A percentile compares a stretch with the other conserved stretches of the same genome.
phyloP scores from a whole-genome alignment of 1,139 yeast species.

The Scheffersomyces illinoinensis region DNA sequence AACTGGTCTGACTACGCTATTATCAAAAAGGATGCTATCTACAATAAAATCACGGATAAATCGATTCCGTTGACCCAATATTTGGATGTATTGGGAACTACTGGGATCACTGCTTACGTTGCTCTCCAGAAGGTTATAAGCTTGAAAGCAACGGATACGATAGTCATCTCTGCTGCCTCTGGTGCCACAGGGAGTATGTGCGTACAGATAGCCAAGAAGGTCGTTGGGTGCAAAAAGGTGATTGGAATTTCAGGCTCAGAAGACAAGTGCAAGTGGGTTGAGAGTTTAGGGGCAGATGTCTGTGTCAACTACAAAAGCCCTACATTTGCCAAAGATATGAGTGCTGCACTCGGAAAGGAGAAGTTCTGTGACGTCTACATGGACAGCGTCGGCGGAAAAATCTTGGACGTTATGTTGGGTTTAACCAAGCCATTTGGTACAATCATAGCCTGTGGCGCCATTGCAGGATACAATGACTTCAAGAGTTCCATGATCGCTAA shows the following conservation, averaged over 20 bases:
- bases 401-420: slow-evolving; percentile 48
- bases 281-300: slow-evolving; percentile 31
- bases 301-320: slow-evolving; percentile 24
- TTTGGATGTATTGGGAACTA: slow-evolving; percentile 42
- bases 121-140: slow-evolving; percentile 27
- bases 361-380: slow-evolving; percentile 33
- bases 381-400: slow-evolving; percentile 67
- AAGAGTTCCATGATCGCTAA: neutral
- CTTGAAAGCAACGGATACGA: slow-evolving; percentile 24
- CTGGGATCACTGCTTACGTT: slow-evolving; percentile 33
- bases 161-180: slow-evolving; percentile 33
- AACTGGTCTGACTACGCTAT: slow-evolving; percentile 15
- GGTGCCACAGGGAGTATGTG: slow-evolving; percentile 35
- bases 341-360: slow-evolving; percentile 15
- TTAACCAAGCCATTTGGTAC: slow-evolving; percentile 43
- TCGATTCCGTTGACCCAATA: slow-evolving; percentile 28
- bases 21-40: slow-evolving; percentile 4
- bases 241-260: slow-evolving; percentile 33
- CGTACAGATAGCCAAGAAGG: slow-evolving; percentile 31
- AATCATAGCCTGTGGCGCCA: slow-evolving; percentile 62
- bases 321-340: slow-evolving; percentile 11
- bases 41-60: slow-evolving; percentile 10
- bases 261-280: slow-evolving; percentile 30
- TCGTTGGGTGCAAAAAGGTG: slow-evolving; percentile 27
- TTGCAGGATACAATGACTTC: slow-evolving; percentile 51